phyloP scores from a whole-genome alignment of 2,329 filamentous ascomycete species.

The Fusarium dimerum region DNA sequence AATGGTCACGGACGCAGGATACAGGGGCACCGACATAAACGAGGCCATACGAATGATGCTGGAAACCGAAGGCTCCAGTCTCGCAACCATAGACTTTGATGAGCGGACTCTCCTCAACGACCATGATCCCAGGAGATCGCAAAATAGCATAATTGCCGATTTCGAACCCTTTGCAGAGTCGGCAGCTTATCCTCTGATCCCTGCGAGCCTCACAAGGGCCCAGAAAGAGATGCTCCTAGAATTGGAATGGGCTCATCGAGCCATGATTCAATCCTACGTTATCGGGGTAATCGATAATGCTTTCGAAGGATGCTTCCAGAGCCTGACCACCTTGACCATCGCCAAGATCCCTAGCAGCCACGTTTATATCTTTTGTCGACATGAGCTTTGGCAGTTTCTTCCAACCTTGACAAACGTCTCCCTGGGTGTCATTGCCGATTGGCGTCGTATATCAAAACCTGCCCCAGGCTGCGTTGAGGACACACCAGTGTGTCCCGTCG shows the following conservation, averaged over 20 bases:
- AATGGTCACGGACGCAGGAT: slow-evolving; percentile 42
- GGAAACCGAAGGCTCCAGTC: slow-evolving; percentile 34
- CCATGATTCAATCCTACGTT: slow-evolving; percentile 68
- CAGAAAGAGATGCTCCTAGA: slow-evolving; percentile 71
- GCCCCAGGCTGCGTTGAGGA: slow-evolving; percentile 53
- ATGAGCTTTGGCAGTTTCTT: slow-evolving; percentile 64
- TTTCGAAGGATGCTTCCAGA: slow-evolving; percentile 46
- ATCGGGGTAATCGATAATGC: slow-evolving; percentile 64
- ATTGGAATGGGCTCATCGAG: slow-evolving; percentile 67
- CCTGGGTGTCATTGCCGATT: slow-evolving; percentile 65
- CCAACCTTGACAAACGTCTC: slow-evolving; percentile 55
- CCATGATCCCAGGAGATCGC: slow-evolving; percentile 13
- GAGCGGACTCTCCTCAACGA: slow-evolving; percentile 25
- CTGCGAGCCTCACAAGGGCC: slow-evolving; percentile 56
- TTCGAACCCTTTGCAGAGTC: slow-evolving; percentile 25
- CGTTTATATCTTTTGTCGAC: slow-evolving; percentile 53
- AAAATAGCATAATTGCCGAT: slow-evolving; percentile 10
- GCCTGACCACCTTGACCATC: slow-evolving; percentile 61
- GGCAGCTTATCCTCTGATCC: slow-evolving; percentile 45
- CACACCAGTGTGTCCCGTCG: slow-evolving; percentile 49
- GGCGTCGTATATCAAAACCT: slow-evolving; percentile 59
- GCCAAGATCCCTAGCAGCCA: slow-evolving; percentile 65
- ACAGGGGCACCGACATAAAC: slow-evolving; percentile 28
- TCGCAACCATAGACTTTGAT: slow-evolving; percentile 36
- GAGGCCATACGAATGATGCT: slow-evolving; percentile 39